These are phyloP conservation scores for Trametes cubensis DNA, from an alignment of 768 basidiomycete species.

Conservation along the genomic window DNA sequence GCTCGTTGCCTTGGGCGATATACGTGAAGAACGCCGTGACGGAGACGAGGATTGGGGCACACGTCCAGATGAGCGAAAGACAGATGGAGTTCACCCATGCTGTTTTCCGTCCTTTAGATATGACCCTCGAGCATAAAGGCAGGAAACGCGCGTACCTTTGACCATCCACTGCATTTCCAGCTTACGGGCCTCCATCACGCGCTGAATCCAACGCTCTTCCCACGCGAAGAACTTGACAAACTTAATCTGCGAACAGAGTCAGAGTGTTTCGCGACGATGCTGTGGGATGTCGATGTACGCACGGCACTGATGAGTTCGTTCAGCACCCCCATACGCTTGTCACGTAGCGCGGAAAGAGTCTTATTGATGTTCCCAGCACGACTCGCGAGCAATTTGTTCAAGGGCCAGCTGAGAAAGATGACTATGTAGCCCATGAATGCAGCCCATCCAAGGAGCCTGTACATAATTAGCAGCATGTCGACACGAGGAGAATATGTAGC, in stretches of 20 bases:
- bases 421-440: slow-evolving; percentile 80
- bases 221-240: slow-evolving; percentile 87
- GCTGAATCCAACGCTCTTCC: slow-evolving; percentile 74
- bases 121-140: neutral
- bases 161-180: slow-evolving; percentile 79
- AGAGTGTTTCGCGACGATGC: neutral
- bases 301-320: slow-evolving; percentile 77
- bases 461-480: slow-evolving; percentile 3
- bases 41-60: slow-evolving; percentile 79
- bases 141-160: slow-evolving; percentile 47
- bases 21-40: slow-evolving; percentile 78
- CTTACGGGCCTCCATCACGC: slow-evolving; percentile 63
- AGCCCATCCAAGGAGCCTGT: slow-evolving; percentile 63
- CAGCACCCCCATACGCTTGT: slow-evolving; percentile 76
- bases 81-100: slow-evolving; percentile 73
- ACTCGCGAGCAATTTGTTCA: slow-evolving; percentile 68
- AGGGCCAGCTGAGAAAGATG: slow-evolving; percentile 64
- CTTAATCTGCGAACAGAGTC: slow-evolving; percentile 48
- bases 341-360: slow-evolving; percentile 60
- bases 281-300: slow-evolving; percentile 24
- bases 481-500: neutral
- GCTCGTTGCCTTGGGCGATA: slow-evolving; percentile 68
- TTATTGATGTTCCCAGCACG: slow-evolving; percentile 64
- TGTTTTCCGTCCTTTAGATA: slow-evolving; percentile 27
- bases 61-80: slow-evolving; percentile 73